Evolutionary conservation across 2,329 filamentous ascomycete species (phyloP), one percentile per base, ranked within the genome.

Genomic region (Pseudopyricularia javanii): DNA sequence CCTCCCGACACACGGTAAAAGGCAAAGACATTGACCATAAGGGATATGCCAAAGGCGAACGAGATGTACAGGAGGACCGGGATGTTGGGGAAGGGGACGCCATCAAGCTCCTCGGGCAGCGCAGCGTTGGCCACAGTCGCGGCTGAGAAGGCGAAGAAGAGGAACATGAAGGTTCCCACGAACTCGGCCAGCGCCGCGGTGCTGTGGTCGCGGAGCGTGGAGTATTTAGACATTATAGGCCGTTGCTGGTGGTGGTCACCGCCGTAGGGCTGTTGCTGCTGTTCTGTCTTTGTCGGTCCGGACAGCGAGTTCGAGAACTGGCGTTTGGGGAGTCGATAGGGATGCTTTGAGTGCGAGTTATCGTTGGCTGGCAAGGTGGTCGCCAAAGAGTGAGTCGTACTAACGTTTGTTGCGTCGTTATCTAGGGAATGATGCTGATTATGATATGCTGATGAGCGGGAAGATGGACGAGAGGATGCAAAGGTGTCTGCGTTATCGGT

Each of bases 11-110:
- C 68, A 45, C 78, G 70, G 59, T 71, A 80, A 60, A 80, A 80
- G 24, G 76, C 69, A 75, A 75, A 80, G 8, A 77, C 76, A 53
- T 75, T 79, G 53, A 76, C 71, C 2, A 73, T 68, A 22, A 81
- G 61, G 3, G 74, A 70, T 8, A 74, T 63, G 12, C 74, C 75
- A 52, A 79, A 79, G 33, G 69, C 66, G 1, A 73, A 58, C 32
- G 74, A 71, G 55, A 79, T 73, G 59, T 74, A 78, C 22, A 79
- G 59, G 35, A 79, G 60, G 30, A 63, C 67, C 45, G 62, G 61
- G 0, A 68, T 63, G 12, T 64, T 53, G 1, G 70, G 61, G 6
- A 62, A 61, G 0, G 62, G 61, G 0, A 53, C 50, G 2, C 64
- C 58, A 3, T 56, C 52, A 7, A 45, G 37, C 20, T 51, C 47